Evolutionary conservation across 495 filamentous ascomycete species (phyloP).

Genomic region (Penicillium cataractarum): DNA sequence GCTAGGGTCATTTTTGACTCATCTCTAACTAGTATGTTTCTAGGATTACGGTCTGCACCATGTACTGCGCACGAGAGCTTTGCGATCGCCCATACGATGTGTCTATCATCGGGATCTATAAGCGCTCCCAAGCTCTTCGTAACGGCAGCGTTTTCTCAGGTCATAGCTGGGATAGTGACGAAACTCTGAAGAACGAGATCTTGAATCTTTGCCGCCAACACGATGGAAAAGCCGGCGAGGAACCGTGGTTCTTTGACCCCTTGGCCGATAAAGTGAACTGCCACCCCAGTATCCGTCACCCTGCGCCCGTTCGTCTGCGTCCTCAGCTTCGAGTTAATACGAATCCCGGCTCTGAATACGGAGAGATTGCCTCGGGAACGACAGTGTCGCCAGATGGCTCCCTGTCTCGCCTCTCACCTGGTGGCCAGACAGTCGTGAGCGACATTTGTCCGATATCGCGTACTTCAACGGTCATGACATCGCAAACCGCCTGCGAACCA

Average conservation of each 20-base stretch:
- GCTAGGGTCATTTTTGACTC: neutral
- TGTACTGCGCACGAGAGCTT: conserved; percentile 47
- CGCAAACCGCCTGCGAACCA: conserved; percentile 25
- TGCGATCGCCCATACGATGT: conserved; percentile 48
- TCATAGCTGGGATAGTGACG: conserved; percentile 47
- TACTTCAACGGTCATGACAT: conserved; percentile 37
- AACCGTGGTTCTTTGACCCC: conserved; percentile 38
- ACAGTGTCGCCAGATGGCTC: conserved; percentile 35
- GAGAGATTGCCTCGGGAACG: conserved; percentile 36
- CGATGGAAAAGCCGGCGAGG: conserved; percentile 32
- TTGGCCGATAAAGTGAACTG: conserved; percentile 35
- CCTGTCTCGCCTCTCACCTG: conserved; percentile 28
- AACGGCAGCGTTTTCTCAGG: conserved; percentile 44
- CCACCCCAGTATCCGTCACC: conserved; percentile 41
- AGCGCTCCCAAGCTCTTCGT: conserved; percentile 21
- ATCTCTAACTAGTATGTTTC: neutral
- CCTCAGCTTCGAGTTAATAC: conserved; percentile 40
- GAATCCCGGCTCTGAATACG: conserved; percentile 31
- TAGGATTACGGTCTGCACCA: conserved; percentile 43
- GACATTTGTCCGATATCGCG: conserved; percentile 37
- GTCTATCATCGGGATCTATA: conserved; percentile 46
- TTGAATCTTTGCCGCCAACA: conserved; percentile 45
- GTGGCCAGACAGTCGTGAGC: conserved; percentile 27
- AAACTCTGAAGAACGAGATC: conserved; percentile 47
- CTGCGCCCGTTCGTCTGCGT: conserved; percentile 36